Evolutionary conservation across 805 yeast species (phyloP).

Genomic region (Teunomyces cretensis): DNA sequence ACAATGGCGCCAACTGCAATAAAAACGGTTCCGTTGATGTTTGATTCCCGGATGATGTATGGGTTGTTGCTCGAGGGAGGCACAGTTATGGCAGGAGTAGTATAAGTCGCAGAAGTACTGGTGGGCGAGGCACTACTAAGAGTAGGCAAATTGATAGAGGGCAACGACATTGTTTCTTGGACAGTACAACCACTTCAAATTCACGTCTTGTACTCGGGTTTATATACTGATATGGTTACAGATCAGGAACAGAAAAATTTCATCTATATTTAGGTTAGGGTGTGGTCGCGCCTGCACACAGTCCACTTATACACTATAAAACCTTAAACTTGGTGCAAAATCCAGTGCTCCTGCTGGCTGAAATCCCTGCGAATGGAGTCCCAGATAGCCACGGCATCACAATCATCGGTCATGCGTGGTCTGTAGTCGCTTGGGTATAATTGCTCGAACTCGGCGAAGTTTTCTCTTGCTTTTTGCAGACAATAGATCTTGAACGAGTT

Average conservation of each 20-base stretch:
- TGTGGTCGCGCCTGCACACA: constrained; percentile 3
- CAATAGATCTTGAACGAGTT: constrained; percentile 28
- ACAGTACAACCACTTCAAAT: not conserved
- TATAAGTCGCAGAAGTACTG: constrained; percentile 19
- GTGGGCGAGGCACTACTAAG: not conserved
- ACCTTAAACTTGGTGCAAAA: not conserved
- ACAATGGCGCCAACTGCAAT: constrained; percentile 75
- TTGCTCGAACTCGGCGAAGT: constrained; percentile 12
- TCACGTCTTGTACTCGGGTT: too few relatives aligned
- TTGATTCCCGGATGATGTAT: constrained; percentile 47
- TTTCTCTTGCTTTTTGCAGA: constrained; percentile 12
- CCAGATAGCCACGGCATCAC: constrained; percentile 29
- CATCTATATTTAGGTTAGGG: not conserved
- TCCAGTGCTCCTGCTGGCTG: not conserved
- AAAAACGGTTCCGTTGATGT: constrained; percentile 78
- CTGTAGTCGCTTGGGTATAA: constrained; percentile 19
- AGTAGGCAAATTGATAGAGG: not conserved
- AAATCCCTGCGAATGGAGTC: constrained; percentile 25
- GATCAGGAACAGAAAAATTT: not conserved
- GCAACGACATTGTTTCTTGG: not conserved
- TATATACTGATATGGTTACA: not conserved
- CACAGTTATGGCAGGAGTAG: constrained; percentile 51
- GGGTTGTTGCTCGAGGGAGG: constrained; percentile 69
- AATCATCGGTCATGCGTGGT: constrained; percentile 28
- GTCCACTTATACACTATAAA: not conserved